Percentiles rank a stretch among this genome's conserved stretches.
Evolutionary conservation across 306 rosid genomes (phyloP).

Genomic region (Glycine latifolia): DNA sequence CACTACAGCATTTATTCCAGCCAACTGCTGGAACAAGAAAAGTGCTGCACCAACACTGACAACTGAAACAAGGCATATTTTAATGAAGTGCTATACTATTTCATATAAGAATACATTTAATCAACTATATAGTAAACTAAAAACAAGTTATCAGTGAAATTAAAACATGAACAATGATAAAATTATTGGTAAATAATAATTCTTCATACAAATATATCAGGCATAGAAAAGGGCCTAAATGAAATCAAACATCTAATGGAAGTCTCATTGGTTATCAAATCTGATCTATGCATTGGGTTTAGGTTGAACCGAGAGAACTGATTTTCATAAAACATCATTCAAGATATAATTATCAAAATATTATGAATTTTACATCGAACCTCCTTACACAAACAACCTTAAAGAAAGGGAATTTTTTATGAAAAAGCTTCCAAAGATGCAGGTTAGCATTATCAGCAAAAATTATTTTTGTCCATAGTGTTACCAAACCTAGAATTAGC

Average conservation of each 20-base stretch:
- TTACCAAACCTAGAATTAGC: constrained; percentile 22
- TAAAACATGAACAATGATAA: constrained; percentile 18
- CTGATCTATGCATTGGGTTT: background rate
- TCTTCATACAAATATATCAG: constrained; percentile 7
- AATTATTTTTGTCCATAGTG: background rate
- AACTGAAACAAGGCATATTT: constrained; percentile 66
- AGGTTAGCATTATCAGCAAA: background rate
- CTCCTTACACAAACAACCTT: constrained; percentile 10
- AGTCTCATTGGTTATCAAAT: constrained; percentile 4
- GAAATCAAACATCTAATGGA: constrained; percentile 18
- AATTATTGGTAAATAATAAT: constrained; percentile 2
- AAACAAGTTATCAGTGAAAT: background rate
- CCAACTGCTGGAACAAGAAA: constrained; percentile 92
- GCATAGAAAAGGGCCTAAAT: constrained; percentile 21
- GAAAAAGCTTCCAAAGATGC: constrained; percentile 13
- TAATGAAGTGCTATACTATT: constrained; percentile 24
- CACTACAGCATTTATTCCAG: constrained; percentile 97
- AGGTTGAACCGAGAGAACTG: constrained; percentile 10
- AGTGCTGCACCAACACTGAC: constrained; percentile 97
- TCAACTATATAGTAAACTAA: background rate
- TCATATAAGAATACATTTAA: constrained; percentile 7
- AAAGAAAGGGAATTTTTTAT: background rate
- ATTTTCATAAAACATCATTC: constrained; percentile 12
- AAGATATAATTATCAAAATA: constrained; percentile 12
- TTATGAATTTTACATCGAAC: background rate